These are phyloP conservation scores for Penicillium psychrosexuale DNA, from an alignment of 2,329 filamentous ascomycete species.

Conservation along the genomic window DNA sequence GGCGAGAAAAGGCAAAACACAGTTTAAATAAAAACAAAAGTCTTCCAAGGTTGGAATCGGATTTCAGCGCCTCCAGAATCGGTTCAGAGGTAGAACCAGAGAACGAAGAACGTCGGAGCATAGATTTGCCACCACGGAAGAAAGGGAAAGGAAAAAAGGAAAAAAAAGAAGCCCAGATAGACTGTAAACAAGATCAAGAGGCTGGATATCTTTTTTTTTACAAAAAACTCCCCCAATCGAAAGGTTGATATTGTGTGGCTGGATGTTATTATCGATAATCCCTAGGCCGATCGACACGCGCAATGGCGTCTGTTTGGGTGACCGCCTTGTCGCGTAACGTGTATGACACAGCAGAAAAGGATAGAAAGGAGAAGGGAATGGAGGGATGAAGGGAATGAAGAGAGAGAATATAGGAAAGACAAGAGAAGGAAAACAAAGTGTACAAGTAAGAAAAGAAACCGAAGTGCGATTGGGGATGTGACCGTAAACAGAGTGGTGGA, in stretches of 20 bases:
- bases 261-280: conserved; percentile 30
- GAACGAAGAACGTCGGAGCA: conserved; percentile 21
- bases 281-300: conserved; percentile 26
- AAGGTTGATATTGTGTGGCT: conserved; percentile 19
- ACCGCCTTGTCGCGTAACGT: conserved; percentile 30
- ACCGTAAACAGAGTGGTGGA: conserved; percentile 26
- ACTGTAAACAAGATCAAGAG: conserved; percentile 6
- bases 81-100: conserved; percentile 32
- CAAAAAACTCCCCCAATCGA: neutral
- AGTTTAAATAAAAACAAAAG: conserved; percentile 15
- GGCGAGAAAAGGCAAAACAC: conserved; percentile 8
- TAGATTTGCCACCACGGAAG: conserved; percentile 32
- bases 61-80: conserved; percentile 25
- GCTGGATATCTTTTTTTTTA: neutral
- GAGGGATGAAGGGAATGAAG: neutral
- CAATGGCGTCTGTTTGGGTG: conserved; percentile 30
- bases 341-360: conserved; percentile 9
- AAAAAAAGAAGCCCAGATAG: neutral
- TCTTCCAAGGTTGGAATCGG: conserved; percentile 16
- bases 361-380: neutral
- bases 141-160: conserved; percentile 9
- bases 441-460: conserved; percentile 12
- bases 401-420: conserved; percentile 15
- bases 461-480: conserved; percentile 17
- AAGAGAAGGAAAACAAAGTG: conserved; percentile 5